Conservation (phyloP, 2,329 filamentous ascomycete genomes). For the Venturia pyrina region DNA sequence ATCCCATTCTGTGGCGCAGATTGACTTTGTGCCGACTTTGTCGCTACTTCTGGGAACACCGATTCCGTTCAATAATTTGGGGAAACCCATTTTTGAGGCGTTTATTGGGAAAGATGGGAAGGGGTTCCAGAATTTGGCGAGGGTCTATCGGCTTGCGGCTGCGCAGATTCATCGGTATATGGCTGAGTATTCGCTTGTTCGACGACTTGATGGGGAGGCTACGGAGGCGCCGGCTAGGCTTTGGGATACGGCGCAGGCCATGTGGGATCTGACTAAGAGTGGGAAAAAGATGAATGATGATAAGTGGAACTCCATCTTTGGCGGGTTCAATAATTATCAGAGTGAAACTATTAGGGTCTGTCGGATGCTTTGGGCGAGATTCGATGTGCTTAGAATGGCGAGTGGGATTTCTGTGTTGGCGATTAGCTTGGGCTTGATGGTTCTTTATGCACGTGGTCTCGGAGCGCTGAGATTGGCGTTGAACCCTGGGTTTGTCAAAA, state of each 20-base stretch:
- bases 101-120: slow-evolving; percentile 63
- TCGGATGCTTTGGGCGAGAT: slow-evolving; percentile 81
- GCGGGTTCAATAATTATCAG: slow-evolving; percentile 65
- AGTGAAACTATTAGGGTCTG: slow-evolving; percentile 67
- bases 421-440: slow-evolving; percentile 55
- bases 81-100: slow-evolving; percentile 85
- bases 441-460: slow-evolving; percentile 59
- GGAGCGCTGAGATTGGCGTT: slow-evolving; percentile 43
- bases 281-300: neutral
- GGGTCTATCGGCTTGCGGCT: slow-evolving; percentile 65
- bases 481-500: slow-evolving; percentile 41
- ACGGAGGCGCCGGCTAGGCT: slow-evolving; percentile 39
- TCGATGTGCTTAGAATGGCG: slow-evolving; percentile 79
- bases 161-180: slow-evolving; percentile 89
- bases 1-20: slow-evolving; percentile 66
- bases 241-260: slow-evolving; percentile 50
- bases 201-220: slow-evolving; percentile 54
- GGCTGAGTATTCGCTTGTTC: slow-evolving; percentile 64
- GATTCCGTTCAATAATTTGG: slow-evolving; percentile 93
- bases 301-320: slow-evolving; percentile 34
- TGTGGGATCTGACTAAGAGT: slow-evolving; percentile 26
- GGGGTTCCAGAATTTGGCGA: slow-evolving; percentile 67
- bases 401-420: slow-evolving; percentile 65
- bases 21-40: slow-evolving; percentile 89
- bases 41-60: slow-evolving; percentile 81